Evolutionary conservation across 2,329 filamentous ascomycete species (phyloP).

Genomic region (Aquanectria penicillioides): DNA sequence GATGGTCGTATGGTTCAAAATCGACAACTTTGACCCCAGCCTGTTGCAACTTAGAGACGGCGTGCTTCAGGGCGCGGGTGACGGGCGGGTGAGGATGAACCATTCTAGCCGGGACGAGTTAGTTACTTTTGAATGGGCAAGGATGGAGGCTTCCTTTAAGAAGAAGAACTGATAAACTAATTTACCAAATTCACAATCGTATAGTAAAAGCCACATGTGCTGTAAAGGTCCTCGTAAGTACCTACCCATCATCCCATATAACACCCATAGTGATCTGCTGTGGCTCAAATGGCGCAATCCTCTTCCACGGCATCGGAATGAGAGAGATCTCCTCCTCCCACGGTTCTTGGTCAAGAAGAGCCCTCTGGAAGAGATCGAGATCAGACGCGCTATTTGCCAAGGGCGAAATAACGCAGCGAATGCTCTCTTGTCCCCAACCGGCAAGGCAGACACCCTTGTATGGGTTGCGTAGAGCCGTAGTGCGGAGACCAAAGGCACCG

Average conservation of each 20-base stretch:
- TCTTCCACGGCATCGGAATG: constrained; percentile 53
- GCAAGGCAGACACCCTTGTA: constrained; percentile 21
- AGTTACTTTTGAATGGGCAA: neutral
- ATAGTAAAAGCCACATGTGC: too few relatives aligned
- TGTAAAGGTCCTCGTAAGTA: too few relatives aligned
- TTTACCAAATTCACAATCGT: too few relatives aligned
- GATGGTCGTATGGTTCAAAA: constrained; percentile 35
- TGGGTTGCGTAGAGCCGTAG: constrained; percentile 47
- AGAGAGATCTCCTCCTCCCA: constrained; percentile 54
- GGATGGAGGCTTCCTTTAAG: too few relatives aligned
- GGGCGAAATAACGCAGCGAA: constrained; percentile 32
- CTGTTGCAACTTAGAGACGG: constrained; percentile 26
- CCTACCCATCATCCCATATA: neutral
- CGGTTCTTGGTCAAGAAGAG: constrained; percentile 49
- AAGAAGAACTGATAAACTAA: too few relatives aligned
- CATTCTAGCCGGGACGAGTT: neutral
- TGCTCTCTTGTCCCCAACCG: constrained; percentile 44
- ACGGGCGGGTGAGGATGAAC: constrained; percentile 40
- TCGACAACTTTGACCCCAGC: constrained; percentile 37
- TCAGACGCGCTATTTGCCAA: constrained; percentile 32
- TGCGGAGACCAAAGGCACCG: constrained; percentile 54
- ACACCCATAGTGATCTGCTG: neutral
- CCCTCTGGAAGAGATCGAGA: constrained; percentile 50
- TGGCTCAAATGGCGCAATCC: constrained; percentile 23
- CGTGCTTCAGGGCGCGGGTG: constrained; percentile 29